A percentile compares a stretch with the other conserved stretches of the same genome.
Conservation (phyloP, 2,329 filamentous ascomycete species). For the Pseudocercospora musae region DNA sequence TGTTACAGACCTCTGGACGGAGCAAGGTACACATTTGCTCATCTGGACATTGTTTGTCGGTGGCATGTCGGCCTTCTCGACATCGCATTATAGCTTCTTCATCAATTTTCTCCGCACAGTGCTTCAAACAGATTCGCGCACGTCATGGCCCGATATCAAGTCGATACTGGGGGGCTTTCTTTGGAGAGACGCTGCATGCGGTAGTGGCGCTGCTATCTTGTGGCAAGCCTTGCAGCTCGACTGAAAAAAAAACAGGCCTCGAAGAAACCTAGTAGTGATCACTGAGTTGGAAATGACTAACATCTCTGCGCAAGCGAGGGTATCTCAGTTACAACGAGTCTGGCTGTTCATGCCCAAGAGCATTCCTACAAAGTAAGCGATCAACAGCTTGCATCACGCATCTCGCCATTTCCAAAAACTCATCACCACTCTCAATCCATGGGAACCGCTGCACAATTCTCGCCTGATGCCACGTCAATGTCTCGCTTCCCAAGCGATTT, state of each 20-base stretch:
- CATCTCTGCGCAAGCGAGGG: background rate
- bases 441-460: slow-evolving; percentile 6
- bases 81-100: slow-evolving; percentile 15
- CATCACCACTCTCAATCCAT: background rate
- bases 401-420: slow-evolving; percentile 3
- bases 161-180: slow-evolving; percentile 7
- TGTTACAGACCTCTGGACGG: background rate
- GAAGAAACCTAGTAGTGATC: background rate
- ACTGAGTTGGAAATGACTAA: background rate
- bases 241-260: background rate
- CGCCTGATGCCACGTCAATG: slow-evolving; percentile 2
- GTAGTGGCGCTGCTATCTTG: slow-evolving; percentile 4
- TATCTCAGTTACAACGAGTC: background rate
- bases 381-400: slow-evolving; percentile 7
- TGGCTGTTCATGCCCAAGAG: background rate
- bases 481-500: slow-evolving; percentile 6
- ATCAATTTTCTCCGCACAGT: background rate
- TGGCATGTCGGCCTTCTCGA: slow-evolving; percentile 11
- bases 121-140: background rate
- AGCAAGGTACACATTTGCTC: background rate
- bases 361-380: background rate
- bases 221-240: slow-evolving; percentile 5
- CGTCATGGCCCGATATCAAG: background rate
- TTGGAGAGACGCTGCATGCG: slow-evolving; percentile 13
- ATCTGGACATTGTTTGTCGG: slow-evolving; percentile 13